Evolutionary conservation across 176 grass and related monocot genomes (phyloP).

Genomic region (Saccharum spontaneum): DNA sequence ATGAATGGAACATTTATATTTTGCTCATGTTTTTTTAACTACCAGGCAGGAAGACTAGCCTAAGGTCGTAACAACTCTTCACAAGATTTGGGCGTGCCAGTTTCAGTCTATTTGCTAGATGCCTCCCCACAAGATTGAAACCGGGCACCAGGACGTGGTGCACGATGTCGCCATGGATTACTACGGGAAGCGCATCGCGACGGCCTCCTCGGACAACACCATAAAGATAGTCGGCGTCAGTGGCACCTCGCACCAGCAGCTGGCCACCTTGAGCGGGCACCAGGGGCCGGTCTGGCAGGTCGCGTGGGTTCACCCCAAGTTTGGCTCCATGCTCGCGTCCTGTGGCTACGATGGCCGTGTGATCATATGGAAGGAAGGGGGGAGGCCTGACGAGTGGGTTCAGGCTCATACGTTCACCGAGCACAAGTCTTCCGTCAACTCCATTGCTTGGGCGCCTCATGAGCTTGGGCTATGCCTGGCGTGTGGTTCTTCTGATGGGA

Average conservation of each 20-base stretch:
- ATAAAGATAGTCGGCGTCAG: slow-evolving; percentile 80
- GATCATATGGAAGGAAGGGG: slow-evolving; percentile 84
- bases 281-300: slow-evolving; percentile 77
- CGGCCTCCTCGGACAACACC: slow-evolving; percentile 62
- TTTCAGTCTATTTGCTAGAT: slow-evolving; percentile 25
- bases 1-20: not conserved
- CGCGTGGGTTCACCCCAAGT: slow-evolving; percentile 72
- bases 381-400: slow-evolving; percentile 74
- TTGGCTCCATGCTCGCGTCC: slow-evolving; percentile 70
- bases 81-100: not conserved
- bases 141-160: slow-evolving; percentile 63
- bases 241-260: slow-evolving; percentile 61
- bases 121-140: slow-evolving; percentile 73
- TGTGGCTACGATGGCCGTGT: slow-evolving; percentile 65
- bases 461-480: slow-evolving; percentile 73
- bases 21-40: not conserved
- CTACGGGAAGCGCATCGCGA: slow-evolving; percentile 78
- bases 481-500: slow-evolving; percentile 73
- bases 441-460: slow-evolving; percentile 76
- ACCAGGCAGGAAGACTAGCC: not conserved
- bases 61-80: not conserved
- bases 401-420: slow-evolving; percentile 57
- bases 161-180: slow-evolving; percentile 71
- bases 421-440: slow-evolving; percentile 77
- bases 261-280: slow-evolving; percentile 74